Percentiles rank a stretch among this genome's conserved stretches.
Evolutionary conservation across 306 rosid species (phyloP).

Genomic region (Glycine soja): DNA sequence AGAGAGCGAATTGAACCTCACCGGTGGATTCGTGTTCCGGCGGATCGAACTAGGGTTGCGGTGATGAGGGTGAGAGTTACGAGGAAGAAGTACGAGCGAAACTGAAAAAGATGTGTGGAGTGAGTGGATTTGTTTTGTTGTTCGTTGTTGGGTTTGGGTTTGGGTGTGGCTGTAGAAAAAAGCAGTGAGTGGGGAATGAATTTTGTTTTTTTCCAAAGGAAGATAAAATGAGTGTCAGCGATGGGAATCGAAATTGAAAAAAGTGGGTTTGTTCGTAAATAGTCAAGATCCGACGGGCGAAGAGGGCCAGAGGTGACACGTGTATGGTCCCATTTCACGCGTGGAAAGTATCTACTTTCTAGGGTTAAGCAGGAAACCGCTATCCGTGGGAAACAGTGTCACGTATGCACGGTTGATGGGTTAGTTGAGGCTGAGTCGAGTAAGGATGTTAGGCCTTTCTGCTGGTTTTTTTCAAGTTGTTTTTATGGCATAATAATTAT

Average conservation of each 20-base stretch:
- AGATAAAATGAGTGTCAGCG: slow-evolving; percentile 44
- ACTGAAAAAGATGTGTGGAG: slow-evolving; percentile 14
- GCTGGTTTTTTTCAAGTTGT: too few species aligned
- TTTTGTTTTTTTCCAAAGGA: slow-evolving; percentile 39
- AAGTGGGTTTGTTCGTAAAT: slow-evolving; percentile 35
- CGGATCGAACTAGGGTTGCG: slow-evolving; percentile 83
- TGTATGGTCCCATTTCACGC: slow-evolving; percentile 38
- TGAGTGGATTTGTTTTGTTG: slow-evolving; percentile 55
- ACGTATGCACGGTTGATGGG: slow-evolving; percentile 11
- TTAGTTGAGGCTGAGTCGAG: neutral
- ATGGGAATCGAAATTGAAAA: slow-evolving; percentile 38
- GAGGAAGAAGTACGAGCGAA: slow-evolving; percentile 54
- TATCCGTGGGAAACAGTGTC: slow-evolving; percentile 28
- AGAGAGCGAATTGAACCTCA: slow-evolving; percentile 45
- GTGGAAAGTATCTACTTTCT: slow-evolving; percentile 32
- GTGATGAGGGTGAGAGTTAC: slow-evolving; percentile 68
- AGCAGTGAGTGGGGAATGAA: slow-evolving; percentile 13
- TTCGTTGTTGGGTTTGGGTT: neutral
- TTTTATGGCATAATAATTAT: too few species aligned
- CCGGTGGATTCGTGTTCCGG: slow-evolving; percentile 52
- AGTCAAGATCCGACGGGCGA: slow-evolving; percentile 48
- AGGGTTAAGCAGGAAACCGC: slow-evolving; percentile 40
- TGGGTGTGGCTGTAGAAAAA: slow-evolving; percentile 46
- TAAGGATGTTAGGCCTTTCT: too few species aligned
- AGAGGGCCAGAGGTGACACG: slow-evolving; percentile 38